These are phyloP conservation scores for Ostreobium quekettii DNA, from an alignment of 139 green algal species.

Conservation along the genomic window DNA sequence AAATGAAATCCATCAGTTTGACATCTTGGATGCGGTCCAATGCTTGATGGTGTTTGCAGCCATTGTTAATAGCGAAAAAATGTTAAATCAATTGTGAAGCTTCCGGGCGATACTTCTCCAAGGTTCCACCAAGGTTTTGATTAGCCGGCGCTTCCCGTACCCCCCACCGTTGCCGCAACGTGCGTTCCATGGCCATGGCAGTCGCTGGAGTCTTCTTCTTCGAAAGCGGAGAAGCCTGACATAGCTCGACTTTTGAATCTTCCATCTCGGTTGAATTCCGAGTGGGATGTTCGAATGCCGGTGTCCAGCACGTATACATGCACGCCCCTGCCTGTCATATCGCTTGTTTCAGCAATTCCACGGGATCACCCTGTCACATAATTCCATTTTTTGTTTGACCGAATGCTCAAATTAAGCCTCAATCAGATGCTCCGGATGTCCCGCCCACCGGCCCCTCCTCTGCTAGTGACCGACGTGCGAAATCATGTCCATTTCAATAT, in stretches of 20 bases:
- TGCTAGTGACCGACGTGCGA: not conserved
- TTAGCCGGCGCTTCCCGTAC: not conserved
- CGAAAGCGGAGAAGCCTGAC: conserved; percentile 17
- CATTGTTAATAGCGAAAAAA: too few relatives aligned
- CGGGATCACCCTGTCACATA: not conserved
- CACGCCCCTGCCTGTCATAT: conserved; percentile 36
- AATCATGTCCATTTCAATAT: too few relatives aligned
- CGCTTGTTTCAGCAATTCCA: not conserved
- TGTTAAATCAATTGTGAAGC: too few relatives aligned
- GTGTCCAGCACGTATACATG: conserved; percentile 71
- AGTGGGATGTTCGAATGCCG: conserved; percentile 40
- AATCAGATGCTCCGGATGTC: too few relatives aligned
- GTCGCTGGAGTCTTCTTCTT: conserved; percentile 28
- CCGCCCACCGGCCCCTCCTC: not conserved
- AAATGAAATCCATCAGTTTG: too few relatives aligned
- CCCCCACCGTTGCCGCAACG: conserved; percentile 46
- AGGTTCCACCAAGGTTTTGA: too few relatives aligned
- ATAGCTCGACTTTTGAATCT: conserved; percentile 12
- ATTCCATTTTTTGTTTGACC: not conserved
- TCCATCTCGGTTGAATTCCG: conserved; percentile 31
- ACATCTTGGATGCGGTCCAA: too few relatives aligned
- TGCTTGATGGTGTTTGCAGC: too few relatives aligned
- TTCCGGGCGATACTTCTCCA: too few relatives aligned
- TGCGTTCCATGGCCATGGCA: conserved; percentile 69
- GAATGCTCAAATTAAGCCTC: too few relatives aligned